Evolutionary conservation across 202 grass and related monocot species (phyloP), one percentile per base, ranked within the genome.

Genomic region (Thinopyrum obtusiflorum): DNA sequence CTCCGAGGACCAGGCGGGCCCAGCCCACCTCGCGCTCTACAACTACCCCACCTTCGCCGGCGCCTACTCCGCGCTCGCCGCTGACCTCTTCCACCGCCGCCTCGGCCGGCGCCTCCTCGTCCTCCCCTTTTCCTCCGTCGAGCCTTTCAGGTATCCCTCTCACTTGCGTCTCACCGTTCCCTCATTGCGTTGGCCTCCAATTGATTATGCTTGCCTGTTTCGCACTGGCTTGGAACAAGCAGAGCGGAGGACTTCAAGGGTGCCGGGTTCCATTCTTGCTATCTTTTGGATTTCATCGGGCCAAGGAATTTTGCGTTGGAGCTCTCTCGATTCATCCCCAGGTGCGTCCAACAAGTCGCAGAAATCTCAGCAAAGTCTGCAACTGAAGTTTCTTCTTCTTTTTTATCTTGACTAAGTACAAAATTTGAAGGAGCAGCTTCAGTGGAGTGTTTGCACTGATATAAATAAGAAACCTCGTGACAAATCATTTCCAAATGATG

Each of bases 1-100:
- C 9, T 0, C 66, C 9, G 84, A 79, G 14, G 86, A 78, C 73
- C 46, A 49, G 83, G 81, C 31, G 29, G 71, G 59, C 29, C 64
- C 77, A 14, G 63, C 74, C 55, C 79, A 87, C 87, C 88, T 98
- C 80, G 96, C 77, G 23, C 87, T 96, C 4, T 98, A 98, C 86
- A 92, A 96, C 96, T 98, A 92, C 82, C 96, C 93, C 31, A 92
- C 93, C 79, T 96, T 98, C 37, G 86, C 87, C 46, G 91, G 96
- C 59, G 91, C 91, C 15, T 98, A 94, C 82, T 87, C 88, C 11
- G 96, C 90, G 70, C 91, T 95, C 37, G 92, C 88, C 25, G 88
- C 90, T 31, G 80, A 87, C 82, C 91, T 94, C 61, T 98, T 89
- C 87, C 88, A 94, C 73, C 83, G 78, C 11, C 78, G 68, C 84